Evolutionary conservation across 169 alveolate genomes (phyloP).

Genomic region (Cryptosporidium xiaoi): DNA sequence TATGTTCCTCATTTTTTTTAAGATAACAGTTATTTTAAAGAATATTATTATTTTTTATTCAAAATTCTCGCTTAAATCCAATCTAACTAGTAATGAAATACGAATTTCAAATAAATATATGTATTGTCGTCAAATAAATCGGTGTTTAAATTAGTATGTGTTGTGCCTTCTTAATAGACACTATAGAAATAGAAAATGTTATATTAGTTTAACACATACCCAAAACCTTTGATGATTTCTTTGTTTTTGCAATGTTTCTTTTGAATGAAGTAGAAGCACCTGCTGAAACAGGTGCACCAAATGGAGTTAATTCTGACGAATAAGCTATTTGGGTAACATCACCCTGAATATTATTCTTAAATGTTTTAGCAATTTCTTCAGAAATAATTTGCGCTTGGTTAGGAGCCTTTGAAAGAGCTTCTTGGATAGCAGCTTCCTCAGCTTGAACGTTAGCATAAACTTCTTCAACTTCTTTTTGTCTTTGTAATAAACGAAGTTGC

Average conservation of each 20-base stretch:
- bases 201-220: slow-evolving; percentile 53
- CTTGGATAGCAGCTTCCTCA: slow-evolving; percentile 75
- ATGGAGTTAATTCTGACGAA: slow-evolving; percentile 71
- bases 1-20: too few species aligned
- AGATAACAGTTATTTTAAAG: too few species aligned
- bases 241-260: slow-evolving; percentile 59
- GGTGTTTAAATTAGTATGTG: too few species aligned
- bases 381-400: slow-evolving; percentile 53
- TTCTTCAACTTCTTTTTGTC: slow-evolving; percentile 73
- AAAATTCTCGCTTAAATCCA: too few species aligned
- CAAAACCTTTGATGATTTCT: slow-evolving; percentile 59
- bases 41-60: too few species aligned
- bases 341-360: slow-evolving; percentile 67
- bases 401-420: slow-evolving; percentile 63
- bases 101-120: too few species aligned
- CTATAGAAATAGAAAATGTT: not conserved
- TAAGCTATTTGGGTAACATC: slow-evolving; percentile 73
- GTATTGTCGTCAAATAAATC: too few species aligned
- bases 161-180: not conserved
- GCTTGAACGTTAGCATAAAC: slow-evolving; percentile 70
- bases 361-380: slow-evolving; percentile 72
- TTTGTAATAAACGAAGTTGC: slow-evolving; percentile 58
- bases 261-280: slow-evolving; percentile 75
- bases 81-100: too few species aligned
- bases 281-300: slow-evolving; percentile 74